A percentile compares a stretch with the other conserved stretches of the same genome.
These are phyloP conservation scores for Uronychia binucleata DNA, from an alignment of 73 alveolate species.

Conservation along the genomic window DNA sequence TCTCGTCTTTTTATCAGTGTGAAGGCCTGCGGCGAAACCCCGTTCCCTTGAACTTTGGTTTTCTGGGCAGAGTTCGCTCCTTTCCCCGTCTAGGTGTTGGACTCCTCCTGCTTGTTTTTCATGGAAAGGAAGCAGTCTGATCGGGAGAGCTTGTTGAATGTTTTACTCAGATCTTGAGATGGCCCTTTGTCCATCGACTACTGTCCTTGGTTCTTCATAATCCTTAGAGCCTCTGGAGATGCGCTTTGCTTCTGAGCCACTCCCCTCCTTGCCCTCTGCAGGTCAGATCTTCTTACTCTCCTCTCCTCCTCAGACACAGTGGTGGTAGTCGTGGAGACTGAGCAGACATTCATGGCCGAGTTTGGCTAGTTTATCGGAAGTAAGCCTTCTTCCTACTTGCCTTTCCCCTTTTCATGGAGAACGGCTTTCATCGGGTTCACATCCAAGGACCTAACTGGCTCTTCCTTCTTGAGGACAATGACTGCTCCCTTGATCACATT, in stretches of 20 bases:
- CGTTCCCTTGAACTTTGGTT: not conserved
- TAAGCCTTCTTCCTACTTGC: not conserved
- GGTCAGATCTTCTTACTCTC: not conserved
- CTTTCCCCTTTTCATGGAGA: not conserved
- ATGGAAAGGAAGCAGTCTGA: not conserved
- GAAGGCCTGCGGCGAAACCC: not conserved
- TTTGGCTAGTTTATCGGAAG: not conserved
- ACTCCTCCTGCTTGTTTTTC: not conserved
- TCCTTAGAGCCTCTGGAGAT: not conserved
- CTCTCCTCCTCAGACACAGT: not conserved
- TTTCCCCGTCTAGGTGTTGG: not conserved
- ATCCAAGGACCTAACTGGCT: not conserved
- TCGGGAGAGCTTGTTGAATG: not conserved
- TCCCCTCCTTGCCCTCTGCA: too few species aligned
- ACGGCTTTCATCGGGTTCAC: not conserved
- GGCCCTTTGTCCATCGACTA: not conserved
- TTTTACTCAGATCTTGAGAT: not conserved
- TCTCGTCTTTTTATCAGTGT: not conserved
- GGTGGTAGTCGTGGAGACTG: not conserved
- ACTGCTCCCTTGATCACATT: not conserved
- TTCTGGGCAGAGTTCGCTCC: not conserved
- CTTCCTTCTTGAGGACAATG: not conserved
- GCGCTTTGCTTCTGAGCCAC: not conserved
- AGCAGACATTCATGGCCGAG: too few species aligned
- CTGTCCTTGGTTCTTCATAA: not conserved